Base-by-base conservation (phyloP, 1,284 basidiomycete genomes). In the Heliocybe sulcata region DNA sequence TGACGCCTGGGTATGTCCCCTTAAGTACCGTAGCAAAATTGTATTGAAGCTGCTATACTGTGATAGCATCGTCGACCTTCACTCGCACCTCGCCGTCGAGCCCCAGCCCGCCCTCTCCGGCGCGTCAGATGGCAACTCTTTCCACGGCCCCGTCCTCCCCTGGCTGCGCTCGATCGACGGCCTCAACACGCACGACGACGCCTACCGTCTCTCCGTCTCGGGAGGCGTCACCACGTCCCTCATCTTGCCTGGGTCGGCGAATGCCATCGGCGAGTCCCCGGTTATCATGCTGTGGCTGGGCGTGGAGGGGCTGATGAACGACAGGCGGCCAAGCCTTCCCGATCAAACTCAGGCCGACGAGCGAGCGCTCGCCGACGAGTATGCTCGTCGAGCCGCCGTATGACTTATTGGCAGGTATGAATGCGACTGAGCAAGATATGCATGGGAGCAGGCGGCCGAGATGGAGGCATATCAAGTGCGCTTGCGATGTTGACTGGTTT, bases 41-140 rank as follows among this genome's bases (percentile, higher is more conserved):
- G 9, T 4, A 16, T 29, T 33, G 9, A 52, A 16, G 6, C 11
- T 31, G 10, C 49, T 12, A 10, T 49, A 31, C 29, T 31, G 29
- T 31, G 12, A 31, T 19, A 50, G 81, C 38, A 78, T 87, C 52
- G 84, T 92, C 35, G 89, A 92, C 64, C 71, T 92, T 58, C 85
- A 95, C 68, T 89, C 88, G 1, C 92, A 94, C 64, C 69, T 92
- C 20, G 92, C 89, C 1, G 71, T 93, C 6, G 69, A 82, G 58
- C 78, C 85, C 53, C 65, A 79, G 1, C 91, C 91, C 0, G 63
- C 72, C 16, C 70, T 83, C 25, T 58, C 63, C 22, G 85, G 85
- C 69, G 56, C 60, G 61, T 56, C 54, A 33, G 54, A 87, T 62
- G 67, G 74, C 10, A 79, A 82, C 59, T 85, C 84, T 1, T 57